phyloP scores from a whole-genome alignment of 2,329 filamentous ascomycete genomes.

The Didymella sp. region DNA sequence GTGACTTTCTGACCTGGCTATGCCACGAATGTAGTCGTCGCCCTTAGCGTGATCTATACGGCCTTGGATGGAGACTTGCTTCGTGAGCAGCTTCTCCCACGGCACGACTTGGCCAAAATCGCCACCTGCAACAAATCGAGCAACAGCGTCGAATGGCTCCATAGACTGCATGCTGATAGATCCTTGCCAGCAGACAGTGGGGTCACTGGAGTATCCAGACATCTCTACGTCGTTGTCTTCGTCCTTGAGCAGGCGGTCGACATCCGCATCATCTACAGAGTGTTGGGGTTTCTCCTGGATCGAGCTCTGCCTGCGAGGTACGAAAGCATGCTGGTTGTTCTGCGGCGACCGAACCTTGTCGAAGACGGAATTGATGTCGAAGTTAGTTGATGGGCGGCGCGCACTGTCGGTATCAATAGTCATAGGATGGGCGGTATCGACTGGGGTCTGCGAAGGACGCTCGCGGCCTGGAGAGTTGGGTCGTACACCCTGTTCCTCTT shows the following conservation, averaged over 20 bases:
- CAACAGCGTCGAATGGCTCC: conserved; percentile 76
- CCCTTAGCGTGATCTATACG: conserved; percentile 83
- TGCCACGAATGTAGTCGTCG: conserved; percentile 86
- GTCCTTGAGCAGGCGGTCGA: conserved; percentile 85
- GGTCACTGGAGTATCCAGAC: conserved; percentile 74
- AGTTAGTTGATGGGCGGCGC: conserved; percentile 67
- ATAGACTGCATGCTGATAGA: conserved; percentile 71
- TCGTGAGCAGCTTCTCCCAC: conserved; percentile 79
- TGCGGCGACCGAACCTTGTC: conserved; percentile 80
- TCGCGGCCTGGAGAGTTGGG: conserved; percentile 24
- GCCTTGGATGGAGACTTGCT: conserved; percentile 73
- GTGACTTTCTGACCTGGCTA: conserved; percentile 80
- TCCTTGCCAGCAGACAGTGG: conserved; percentile 66
- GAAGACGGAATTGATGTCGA: conserved; percentile 87
- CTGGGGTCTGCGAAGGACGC: conserved; percentile 31
- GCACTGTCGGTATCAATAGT: conserved; percentile 49
- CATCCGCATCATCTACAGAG: conserved; percentile 80
- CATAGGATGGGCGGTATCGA: conserved; percentile 34
- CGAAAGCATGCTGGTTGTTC: conserved; percentile 55
- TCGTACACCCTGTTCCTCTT: conserved; percentile 32
- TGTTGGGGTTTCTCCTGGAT: conserved; percentile 56
- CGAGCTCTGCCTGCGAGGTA: conserved; percentile 59
- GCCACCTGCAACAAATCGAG: conserved; percentile 83
- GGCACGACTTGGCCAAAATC: conserved; percentile 71
- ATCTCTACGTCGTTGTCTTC: conserved; percentile 81